phyloP scores from a whole-genome alignment of 495 filamentous ascomycete genomes.

The Lophiotrema nucula region DNA sequence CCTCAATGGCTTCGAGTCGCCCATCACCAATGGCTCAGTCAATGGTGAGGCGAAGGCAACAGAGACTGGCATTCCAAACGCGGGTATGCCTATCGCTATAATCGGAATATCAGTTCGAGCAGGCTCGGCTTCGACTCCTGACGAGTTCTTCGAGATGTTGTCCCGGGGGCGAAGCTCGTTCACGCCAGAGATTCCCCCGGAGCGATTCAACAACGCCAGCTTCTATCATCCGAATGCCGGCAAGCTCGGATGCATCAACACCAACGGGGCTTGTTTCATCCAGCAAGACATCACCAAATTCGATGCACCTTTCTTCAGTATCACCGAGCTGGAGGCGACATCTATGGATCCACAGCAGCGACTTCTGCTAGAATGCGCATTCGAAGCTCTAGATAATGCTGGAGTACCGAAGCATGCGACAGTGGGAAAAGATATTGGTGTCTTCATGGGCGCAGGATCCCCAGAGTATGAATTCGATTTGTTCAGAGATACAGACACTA shows the following conservation, averaged over 20 bases:
- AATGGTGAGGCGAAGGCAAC: too few relatives aligned
- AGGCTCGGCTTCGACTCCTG: conserved; percentile 51
- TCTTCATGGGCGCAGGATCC: conserved; percentile 13
- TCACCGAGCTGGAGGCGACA: conserved; percentile 16
- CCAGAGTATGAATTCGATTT: conserved; percentile 17
- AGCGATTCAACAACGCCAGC: conserved; percentile 1
- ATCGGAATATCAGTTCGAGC: conserved; percentile 61
- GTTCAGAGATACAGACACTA: conserved; percentile 14
- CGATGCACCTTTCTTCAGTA: conserved; percentile 26
- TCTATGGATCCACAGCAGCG: conserved; percentile 24
- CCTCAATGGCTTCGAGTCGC: background rate
- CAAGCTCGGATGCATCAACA: conserved; percentile 7
- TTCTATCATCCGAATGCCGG: conserved; percentile 20
- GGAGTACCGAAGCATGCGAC: conserved; percentile 6
- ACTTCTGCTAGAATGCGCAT: conserved; percentile 8
- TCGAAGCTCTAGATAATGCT: conserved; percentile 19
- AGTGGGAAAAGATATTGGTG: conserved; percentile 2
- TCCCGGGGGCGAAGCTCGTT: conserved; percentile 15
- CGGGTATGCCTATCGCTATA: conserved; percentile 55
- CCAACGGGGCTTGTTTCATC: conserved; percentile 5
- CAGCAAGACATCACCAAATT: conserved; percentile 7
- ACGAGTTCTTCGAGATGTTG: conserved; percentile 60
- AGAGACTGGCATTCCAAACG: too few relatives aligned
- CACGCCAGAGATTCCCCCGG: background rate
- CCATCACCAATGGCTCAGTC: background rate